phyloP scores from a whole-genome alignment of 108 stramenopile species.

The Conticribra guillardii region DNA sequence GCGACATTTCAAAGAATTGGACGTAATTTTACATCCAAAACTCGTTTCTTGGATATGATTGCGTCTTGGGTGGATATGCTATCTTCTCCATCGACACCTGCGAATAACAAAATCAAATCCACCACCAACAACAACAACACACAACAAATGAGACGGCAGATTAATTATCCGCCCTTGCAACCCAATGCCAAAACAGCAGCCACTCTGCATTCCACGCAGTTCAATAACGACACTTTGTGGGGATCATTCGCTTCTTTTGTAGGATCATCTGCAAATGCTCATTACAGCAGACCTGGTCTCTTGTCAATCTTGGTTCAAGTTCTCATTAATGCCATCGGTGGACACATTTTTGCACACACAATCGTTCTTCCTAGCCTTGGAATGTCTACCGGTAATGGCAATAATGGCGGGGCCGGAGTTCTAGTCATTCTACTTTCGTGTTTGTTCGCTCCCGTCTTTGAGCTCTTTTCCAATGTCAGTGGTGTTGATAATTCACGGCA shows the following conservation, averaged over 20 bases:
- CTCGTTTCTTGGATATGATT: constrained; percentile 42
- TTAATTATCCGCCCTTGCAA: too few species aligned
- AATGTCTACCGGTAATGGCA: neutral
- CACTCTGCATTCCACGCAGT: neutral
- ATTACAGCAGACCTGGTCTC: constrained; percentile 38
- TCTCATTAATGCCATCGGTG: constrained; percentile 3
- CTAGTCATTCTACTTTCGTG: constrained; percentile 20
- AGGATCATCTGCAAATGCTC: constrained; percentile 11
- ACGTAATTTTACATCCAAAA: constrained; percentile 33
- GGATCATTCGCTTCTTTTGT: neutral
- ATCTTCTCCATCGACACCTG: constrained; percentile 15
- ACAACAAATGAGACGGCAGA: too few species aligned
- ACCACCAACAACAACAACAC: neutral
- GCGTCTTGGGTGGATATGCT: constrained; percentile 33
- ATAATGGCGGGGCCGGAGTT: neutral
- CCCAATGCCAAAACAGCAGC: neutral
- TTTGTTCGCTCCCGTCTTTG: constrained; percentile 30
- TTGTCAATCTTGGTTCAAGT: constrained; percentile 27
- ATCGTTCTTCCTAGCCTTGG: constrained; percentile 29
- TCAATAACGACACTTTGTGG: neutral
- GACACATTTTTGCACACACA: constrained; percentile 19
- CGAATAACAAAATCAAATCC: neutral
- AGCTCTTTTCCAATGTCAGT: constrained; percentile 15
- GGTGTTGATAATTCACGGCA: neutral
- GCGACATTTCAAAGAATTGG: constrained; percentile 16